Evolutionary conservation across 2,329 filamentous ascomycete genomes (phyloP).

Genomic region (Sporothrix variecibatus): DNA sequence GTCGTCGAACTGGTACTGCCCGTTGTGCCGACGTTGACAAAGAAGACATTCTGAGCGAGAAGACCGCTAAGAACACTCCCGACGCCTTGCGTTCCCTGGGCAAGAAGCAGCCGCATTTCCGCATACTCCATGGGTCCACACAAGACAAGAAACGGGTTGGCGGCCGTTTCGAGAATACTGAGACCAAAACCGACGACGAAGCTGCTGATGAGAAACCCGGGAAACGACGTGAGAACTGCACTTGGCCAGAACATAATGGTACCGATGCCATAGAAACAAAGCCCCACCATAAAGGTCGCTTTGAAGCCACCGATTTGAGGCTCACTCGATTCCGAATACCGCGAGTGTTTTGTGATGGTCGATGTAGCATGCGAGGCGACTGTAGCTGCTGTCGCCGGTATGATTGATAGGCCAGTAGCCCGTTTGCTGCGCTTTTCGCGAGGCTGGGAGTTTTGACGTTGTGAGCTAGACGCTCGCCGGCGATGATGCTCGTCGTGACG

Average conservation of each 20-base stretch:
- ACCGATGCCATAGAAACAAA: constrained; percentile 72
- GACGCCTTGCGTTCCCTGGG: constrained; percentile 75
- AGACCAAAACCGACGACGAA: constrained; percentile 78
- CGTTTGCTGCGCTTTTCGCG: not conserved
- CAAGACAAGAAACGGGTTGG: constrained; percentile 71
- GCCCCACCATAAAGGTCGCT: constrained; percentile 74
- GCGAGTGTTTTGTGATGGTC: not conserved
- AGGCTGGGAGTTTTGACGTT: not conserved
- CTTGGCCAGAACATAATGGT: constrained; percentile 88
- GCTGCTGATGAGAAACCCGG: constrained; percentile 73
- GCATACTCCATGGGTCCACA: constrained; percentile 74
- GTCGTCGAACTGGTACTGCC: constrained; percentile 44
- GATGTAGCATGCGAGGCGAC: not conserved
- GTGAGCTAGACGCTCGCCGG: constrained; percentile 38
- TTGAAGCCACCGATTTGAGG: constrained; percentile 68
- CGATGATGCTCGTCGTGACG: constrained; percentile 64
- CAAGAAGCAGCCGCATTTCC: constrained; percentile 73
- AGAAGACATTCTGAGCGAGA: constrained; percentile 73
- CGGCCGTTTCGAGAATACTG: constrained; percentile 75
- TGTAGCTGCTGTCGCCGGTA: not conserved
- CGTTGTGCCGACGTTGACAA: constrained; percentile 55
- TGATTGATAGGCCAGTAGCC: not conserved
- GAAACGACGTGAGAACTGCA: constrained; percentile 71
- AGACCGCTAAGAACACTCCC: constrained; percentile 72
- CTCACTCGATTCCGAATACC: constrained; percentile 33